Evolutionary conservation across 805 yeast genomes (phyloP).

Genomic region (Ogataea ramenticola): DNA sequence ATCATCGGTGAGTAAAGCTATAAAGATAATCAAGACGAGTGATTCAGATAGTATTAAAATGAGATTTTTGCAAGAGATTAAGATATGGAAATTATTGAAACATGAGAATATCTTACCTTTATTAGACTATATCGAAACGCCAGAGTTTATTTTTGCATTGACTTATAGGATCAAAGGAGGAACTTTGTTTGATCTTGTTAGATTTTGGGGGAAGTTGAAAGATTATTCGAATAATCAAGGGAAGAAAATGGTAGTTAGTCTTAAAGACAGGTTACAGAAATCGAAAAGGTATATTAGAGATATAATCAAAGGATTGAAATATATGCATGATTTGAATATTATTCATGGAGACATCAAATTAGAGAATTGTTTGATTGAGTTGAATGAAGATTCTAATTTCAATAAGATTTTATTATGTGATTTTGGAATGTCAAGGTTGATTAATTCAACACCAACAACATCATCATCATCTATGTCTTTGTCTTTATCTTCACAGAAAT

Average conservation of each 20-base stretch:
- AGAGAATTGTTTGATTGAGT: conserved; percentile 67
- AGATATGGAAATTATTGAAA: conserved; percentile 65
- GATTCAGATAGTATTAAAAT: conserved; percentile 40
- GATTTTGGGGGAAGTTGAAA: conserved; percentile 50
- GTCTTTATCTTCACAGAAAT: not conserved
- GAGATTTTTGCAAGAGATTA: conserved; percentile 63
- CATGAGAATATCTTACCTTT: conserved; percentile 64
- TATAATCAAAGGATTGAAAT: conserved; percentile 50
- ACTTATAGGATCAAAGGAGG: conserved; percentile 69
- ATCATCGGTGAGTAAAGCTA: too few relatives aligned
- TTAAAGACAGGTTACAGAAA: conserved; percentile 47
- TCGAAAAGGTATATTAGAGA: conserved; percentile 40
- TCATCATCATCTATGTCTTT: conserved; percentile 1
- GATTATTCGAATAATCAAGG: conserved; percentile 1
- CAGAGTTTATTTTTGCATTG: conserved; percentile 55
- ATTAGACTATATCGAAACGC: conserved; percentile 52
- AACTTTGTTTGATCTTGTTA: conserved; percentile 69
- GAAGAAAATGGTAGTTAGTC: conserved; percentile 46
- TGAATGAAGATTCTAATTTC: conserved; percentile 14
- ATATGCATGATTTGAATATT: conserved; percentile 55
- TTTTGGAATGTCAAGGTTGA: conserved; percentile 66
- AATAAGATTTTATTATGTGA: conserved; percentile 62
- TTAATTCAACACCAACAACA: conserved; percentile 3
- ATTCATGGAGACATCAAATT: conserved; percentile 82
- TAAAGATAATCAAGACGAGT: conserved; percentile 23